These are phyloP conservation scores for Amanita rimosa DNA, from an alignment of 768 basidiomycete species.

Conservation along the genomic window DNA sequence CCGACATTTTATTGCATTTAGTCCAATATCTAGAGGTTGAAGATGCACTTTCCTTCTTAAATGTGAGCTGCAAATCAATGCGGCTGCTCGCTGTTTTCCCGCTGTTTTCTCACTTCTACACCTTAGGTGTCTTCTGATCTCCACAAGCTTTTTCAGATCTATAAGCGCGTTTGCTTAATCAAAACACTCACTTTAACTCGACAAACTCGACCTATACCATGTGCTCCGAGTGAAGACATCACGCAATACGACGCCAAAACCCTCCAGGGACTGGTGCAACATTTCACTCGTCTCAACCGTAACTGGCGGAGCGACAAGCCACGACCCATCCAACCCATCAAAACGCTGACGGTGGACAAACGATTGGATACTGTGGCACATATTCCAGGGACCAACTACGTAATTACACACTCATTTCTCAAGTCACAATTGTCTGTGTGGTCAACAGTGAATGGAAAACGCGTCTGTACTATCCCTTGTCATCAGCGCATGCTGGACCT, in stretches of 20 bases:
- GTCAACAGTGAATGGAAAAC: constrained; percentile 10
- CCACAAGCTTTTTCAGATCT: background rate
- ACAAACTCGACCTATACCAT: constrained; percentile 16
- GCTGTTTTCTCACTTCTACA: background rate
- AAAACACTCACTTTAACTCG: constrained; percentile 14
- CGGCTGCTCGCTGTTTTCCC: too few relatives aligned
- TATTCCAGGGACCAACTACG: constrained; percentile 17
- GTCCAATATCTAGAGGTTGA: constrained; percentile 12
- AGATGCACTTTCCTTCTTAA: constrained; percentile 14
- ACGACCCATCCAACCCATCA: constrained; percentile 11
- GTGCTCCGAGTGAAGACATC: constrained; percentile 16
- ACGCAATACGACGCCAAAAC: constrained; percentile 8
- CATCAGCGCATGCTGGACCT: constrained; percentile 15
- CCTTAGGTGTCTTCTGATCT: background rate
- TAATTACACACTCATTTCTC: constrained; percentile 14
- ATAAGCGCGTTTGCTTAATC: constrained; percentile 19
- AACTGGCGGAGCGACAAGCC: constrained; percentile 18
- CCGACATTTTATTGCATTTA: constrained; percentile 15
- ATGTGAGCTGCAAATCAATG: constrained; percentile 7
- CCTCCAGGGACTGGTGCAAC: constrained; percentile 17
- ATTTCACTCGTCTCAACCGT: constrained; percentile 16
- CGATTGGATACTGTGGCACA: constrained; percentile 16
- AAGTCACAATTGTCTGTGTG: constrained; percentile 11
- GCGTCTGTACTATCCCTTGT: constrained; percentile 9
- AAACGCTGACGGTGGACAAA: constrained; percentile 8